Evolutionary conservation across 2,329 filamentous ascomycete genomes (phyloP).

Genomic region (Pseudovirgaria hyperparasitica): DNA sequence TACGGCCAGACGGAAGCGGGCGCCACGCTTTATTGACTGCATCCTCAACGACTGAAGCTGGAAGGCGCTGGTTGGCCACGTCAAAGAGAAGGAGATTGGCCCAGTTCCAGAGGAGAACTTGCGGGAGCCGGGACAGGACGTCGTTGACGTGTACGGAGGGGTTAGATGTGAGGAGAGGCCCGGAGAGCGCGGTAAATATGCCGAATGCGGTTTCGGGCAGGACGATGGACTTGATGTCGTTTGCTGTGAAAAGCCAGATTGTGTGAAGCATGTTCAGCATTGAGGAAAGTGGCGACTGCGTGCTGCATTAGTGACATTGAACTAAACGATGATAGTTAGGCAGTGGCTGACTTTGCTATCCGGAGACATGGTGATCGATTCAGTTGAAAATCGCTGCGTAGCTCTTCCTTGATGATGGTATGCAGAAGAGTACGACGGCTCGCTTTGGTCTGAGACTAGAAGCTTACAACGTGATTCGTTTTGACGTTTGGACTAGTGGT

Average conservation of each 20-base stretch:
- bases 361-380: no score
- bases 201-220: slow-evolving; percentile 4
- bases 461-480: no score
- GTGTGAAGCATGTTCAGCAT: no score
- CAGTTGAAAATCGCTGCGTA: no score
- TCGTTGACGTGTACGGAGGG: neutral
- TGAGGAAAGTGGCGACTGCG: no score
- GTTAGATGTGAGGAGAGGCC: slow-evolving; percentile 1
- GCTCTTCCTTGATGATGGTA: no score
- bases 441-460: no score
- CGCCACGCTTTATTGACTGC: slow-evolving; percentile 25
- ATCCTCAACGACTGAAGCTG: slow-evolving; percentile 21
- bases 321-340: no score
- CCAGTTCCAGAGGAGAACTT: slow-evolving; percentile 10
- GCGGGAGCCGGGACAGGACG: neutral
- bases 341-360: no score
- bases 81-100: slow-evolving; percentile 25
- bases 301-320: no score
- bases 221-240: slow-evolving; percentile 3
- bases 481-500: no score
- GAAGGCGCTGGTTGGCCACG: slow-evolving; percentile 22
- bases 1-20: slow-evolving; percentile 9
- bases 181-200: slow-evolving; percentile 1
- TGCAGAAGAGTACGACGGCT: no score
- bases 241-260: slow-evolving; percentile 1